phyloP scores from a whole-genome alignment of 352 stramenopile species.

The Globisporangium mamillatum region DNA sequence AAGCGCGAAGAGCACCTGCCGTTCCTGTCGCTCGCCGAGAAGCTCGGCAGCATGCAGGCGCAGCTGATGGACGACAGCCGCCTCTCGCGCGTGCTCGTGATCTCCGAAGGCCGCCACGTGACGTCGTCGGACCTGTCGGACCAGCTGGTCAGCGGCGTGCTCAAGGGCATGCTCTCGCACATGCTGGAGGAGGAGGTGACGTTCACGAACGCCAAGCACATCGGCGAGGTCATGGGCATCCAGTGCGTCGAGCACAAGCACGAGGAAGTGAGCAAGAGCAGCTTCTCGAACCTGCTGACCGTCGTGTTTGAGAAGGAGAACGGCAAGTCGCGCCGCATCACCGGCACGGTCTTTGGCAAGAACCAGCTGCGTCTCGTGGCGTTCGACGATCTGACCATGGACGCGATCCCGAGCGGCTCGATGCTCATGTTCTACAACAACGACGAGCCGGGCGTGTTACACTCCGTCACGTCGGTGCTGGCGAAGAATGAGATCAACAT shows the following conservation, averaged over 20 bases:
- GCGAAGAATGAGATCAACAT: conserved; percentile 94
- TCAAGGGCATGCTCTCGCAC: conserved; percentile 90
- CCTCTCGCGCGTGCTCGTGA: conserved; percentile 66
- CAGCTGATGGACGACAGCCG: conserved; percentile 78
- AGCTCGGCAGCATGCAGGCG: conserved; percentile 87
- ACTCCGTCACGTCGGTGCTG: conserved; percentile 93
- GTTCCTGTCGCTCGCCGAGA: conserved; percentile 89
- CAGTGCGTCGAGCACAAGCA: conserved; percentile 89
- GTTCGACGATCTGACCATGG: conserved; percentile 87
- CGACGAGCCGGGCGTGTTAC: conserved; percentile 92
- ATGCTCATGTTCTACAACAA: conserved; percentile 95
- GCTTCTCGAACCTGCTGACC: conserved; percentile 89
- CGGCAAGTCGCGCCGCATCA: conserved; percentile 56
- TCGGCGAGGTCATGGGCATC: conserved; percentile 89
- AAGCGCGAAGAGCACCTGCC: conserved; percentile 73
- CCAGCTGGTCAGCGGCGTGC: conserved; percentile 84
- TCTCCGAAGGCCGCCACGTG: conserved; percentile 77
- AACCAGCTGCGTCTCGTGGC: conserved; percentile 85
- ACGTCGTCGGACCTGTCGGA: conserved; percentile 78
- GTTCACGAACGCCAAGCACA: conserved; percentile 82
- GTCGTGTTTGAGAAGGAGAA: conserved; percentile 91
- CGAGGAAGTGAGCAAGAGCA: conserved; percentile 64
- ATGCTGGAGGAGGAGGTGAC: conserved; percentile 91
- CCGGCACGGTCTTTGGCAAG: conserved; percentile 88
- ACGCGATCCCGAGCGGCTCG: conserved; percentile 81